Percentiles rank a stretch among this genome's conserved stretches.
These are phyloP conservation scores for Alternaria triticina DNA, from an alignment of 2,329 filamentous ascomycete species.

Conservation along the genomic window DNA sequence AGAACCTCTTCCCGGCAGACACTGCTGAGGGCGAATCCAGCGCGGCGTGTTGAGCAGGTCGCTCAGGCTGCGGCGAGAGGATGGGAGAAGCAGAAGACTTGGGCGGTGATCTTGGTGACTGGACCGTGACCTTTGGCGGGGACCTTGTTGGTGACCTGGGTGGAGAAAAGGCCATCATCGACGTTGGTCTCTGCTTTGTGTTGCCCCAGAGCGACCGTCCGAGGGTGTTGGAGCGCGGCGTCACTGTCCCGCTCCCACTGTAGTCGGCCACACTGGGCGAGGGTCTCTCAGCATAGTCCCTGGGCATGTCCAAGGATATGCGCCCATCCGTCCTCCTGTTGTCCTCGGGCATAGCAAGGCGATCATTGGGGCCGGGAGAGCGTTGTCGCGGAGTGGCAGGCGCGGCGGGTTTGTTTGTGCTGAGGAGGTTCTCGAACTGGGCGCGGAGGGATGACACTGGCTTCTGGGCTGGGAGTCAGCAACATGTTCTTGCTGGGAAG, in stretches of 20 bases:
- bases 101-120: slow-evolving; percentile 72
- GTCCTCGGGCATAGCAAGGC: slow-evolving; percentile 39
- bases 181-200: slow-evolving; percentile 52
- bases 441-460: slow-evolving; percentile 82
- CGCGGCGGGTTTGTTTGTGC: slow-evolving; percentile 34
- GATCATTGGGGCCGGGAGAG: slow-evolving; percentile 42
- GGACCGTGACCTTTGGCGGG: slow-evolving; percentile 70
- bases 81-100: slow-evolving; percentile 50
- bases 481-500: neutral
- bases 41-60: slow-evolving; percentile 30
- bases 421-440: slow-evolving; percentile 79
- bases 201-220: slow-evolving; percentile 43
- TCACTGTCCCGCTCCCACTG: slow-evolving; percentile 37
- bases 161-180: slow-evolving; percentile 57
- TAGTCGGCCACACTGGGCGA: slow-evolving; percentile 46
- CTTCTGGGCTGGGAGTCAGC: slow-evolving; percentile 59
- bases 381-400: slow-evolving; percentile 33
- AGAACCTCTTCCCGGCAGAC: slow-evolving; percentile 36
- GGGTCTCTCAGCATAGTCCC: slow-evolving; percentile 31
- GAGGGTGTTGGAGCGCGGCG: slow-evolving; percentile 46
- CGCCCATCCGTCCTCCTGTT: slow-evolving; percentile 40
- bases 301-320: slow-evolving; percentile 52
- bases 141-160: slow-evolving; percentile 57
- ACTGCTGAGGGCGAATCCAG: slow-evolving; percentile 29
- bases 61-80: slow-evolving; percentile 44